These are phyloP conservation scores for Candida anglica DNA, from an alignment of 805 yeast species.

Conservation along the genomic window DNA sequence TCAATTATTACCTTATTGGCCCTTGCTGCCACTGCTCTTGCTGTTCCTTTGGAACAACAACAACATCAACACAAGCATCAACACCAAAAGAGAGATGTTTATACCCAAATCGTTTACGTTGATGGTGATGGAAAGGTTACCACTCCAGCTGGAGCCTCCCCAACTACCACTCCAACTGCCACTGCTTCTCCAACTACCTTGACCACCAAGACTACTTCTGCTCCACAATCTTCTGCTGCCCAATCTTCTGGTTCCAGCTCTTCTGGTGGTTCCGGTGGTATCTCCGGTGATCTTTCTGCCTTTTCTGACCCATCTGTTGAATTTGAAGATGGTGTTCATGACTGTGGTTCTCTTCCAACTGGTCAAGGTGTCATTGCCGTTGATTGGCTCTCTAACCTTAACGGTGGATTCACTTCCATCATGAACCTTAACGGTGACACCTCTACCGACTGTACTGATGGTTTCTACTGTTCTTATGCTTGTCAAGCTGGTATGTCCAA, in stretches of 20 bases:
- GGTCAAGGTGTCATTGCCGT: slow-evolving; percentile 82
- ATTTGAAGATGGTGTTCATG: slow-evolving; percentile 70
- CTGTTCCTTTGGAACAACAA: slow-evolving; percentile 26
- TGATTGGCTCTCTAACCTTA: slow-evolving; percentile 43
- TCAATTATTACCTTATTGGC: slow-evolving; percentile 22
- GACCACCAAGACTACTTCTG: slow-evolving; percentile 8
- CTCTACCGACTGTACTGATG: slow-evolving; percentile 75
- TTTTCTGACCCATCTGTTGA: slow-evolving; percentile 53
- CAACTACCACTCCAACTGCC: slow-evolving; percentile 9
- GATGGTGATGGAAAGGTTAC: slow-evolving; percentile 35
- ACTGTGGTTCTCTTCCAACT: slow-evolving; percentile 68
- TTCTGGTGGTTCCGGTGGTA: slow-evolving; percentile 30
- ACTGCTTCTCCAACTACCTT: slow-evolving; percentile 9
- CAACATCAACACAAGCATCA: slow-evolving; percentile 31
- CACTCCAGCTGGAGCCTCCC: slow-evolving; percentile 14
- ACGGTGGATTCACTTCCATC: slow-evolving; percentile 81
- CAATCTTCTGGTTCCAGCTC: slow-evolving; percentile 11
- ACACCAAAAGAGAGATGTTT: slow-evolving; percentile 36
- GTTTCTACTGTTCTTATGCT: slow-evolving; percentile 94
- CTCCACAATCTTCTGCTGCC: slow-evolving; percentile 7
- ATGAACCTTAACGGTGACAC: slow-evolving; percentile 56
- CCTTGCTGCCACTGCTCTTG: slow-evolving; percentile 21
- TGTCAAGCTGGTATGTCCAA: slow-evolving; percentile 99
- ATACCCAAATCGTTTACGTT: slow-evolving; percentile 33
- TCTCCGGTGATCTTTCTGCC: slow-evolving; percentile 55